These are phyloP conservation scores for Saccharomyces hybrid DNA, from an alignment of 1,139 yeast genomes.

Conservation along the genomic window DNA sequence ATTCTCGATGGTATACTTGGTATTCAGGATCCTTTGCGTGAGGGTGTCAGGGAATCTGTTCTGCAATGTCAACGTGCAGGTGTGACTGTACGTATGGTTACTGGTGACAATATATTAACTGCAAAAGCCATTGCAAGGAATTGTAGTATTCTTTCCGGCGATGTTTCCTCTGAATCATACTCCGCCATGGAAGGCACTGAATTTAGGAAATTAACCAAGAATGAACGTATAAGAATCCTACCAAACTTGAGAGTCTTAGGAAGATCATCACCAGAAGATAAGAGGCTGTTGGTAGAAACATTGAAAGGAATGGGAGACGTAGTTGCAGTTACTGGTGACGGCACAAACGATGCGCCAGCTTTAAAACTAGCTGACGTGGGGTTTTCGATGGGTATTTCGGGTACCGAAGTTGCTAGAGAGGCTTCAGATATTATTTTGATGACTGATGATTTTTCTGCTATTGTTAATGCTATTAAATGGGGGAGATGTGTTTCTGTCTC, in stretches of 20 bases:
- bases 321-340: conserved; percentile 98
- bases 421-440: conserved; percentile 90
- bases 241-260: conserved; percentile 81
- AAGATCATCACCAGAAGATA: conserved; percentile 92
- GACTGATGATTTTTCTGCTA: conserved; percentile 93
- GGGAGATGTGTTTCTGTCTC: conserved; percentile 95
- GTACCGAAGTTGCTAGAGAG: conserved; percentile 91
- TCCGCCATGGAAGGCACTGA: conserved; percentile 90
- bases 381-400: conserved; percentile 88
- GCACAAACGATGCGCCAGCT: conserved; percentile 96
- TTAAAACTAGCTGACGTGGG: conserved; percentile 87
- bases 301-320: conserved; percentile 77
- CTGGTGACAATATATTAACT: conserved; percentile 87
- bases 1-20: conserved; percentile 72
- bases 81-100: conserved; percentile 92
- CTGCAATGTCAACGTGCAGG: conserved; percentile 82
- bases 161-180: conserved; percentile 45
- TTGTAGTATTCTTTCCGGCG: conserved; percentile 67
- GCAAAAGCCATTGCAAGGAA: conserved; percentile 84
- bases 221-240: conserved; percentile 52
- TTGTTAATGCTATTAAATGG: conserved; percentile 98
- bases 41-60: conserved; percentile 87
- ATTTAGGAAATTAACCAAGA: conserved; percentile 58
- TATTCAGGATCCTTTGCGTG: conserved; percentile 87
- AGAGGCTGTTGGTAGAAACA: conserved; percentile 77